phyloP scores from a whole-genome alignment of 768 basidiomycete genomes.

The Psilocybe cyanescens region DNA sequence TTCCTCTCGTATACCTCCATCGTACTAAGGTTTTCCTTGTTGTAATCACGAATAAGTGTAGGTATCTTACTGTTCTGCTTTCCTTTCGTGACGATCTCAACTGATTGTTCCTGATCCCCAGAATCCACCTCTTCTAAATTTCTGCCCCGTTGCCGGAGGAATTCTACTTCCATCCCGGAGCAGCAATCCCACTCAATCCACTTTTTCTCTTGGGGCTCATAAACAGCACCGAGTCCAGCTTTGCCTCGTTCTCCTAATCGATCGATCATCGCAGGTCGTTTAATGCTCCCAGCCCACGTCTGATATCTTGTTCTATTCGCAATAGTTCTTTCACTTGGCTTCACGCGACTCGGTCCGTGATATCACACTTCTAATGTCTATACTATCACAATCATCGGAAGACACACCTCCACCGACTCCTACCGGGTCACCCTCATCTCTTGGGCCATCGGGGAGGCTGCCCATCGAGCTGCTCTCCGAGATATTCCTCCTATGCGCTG shows the following conservation, averaged over 20 bases:
- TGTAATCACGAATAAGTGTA: constrained; percentile 12
- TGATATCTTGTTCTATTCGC: constrained; percentile 10
- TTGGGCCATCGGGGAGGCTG: constrained; percentile 25
- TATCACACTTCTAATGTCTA: constrained; percentile 11
- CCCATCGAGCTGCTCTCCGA: constrained; percentile 45
- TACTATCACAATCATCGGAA: constrained; percentile 3
- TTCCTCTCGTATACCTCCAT: constrained; percentile 23
- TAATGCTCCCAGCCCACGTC: constrained; percentile 14
- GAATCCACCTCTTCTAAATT: constrained; percentile 12
- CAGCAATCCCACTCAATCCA: constrained; percentile 2
- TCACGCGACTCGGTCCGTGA: constrained; percentile 9
- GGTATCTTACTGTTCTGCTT: constrained; percentile 2
- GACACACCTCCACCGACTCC: constrained; percentile 15
- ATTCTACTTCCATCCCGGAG: constrained; percentile 8
- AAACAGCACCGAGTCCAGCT: constrained; percentile 4
- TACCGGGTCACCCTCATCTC: constrained; percentile 14
- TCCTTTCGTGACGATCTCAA: constrained; percentile 18
- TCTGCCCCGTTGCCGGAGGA: constrained; percentile 12
- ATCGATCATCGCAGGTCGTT: constrained; percentile 20
- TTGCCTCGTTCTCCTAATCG: constrained; percentile 13
- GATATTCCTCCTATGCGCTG: constrained; percentile 43
- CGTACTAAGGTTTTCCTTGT: constrained; percentile 18
- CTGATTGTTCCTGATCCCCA: constrained; percentile 30
- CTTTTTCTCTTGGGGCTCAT: constrained; percentile 1
- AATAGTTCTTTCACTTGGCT: constrained; percentile 1